These are phyloP conservation scores for Hypoxylon sp. DNA, from an alignment of 2,329 filamentous ascomycete species.

Conservation along the genomic window DNA sequence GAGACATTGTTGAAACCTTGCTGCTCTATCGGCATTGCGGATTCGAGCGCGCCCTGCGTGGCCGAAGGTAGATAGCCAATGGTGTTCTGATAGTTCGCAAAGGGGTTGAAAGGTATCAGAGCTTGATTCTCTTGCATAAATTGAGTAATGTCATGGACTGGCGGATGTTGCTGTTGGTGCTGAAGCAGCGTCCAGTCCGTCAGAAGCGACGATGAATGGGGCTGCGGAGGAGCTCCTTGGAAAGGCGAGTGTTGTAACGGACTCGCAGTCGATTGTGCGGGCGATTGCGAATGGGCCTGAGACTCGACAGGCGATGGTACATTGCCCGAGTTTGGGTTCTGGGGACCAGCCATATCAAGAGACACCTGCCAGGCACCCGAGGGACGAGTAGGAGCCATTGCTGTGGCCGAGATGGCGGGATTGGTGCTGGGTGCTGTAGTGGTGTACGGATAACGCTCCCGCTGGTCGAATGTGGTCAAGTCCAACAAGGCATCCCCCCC, in stretches of 20 bases:
- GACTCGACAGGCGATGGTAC: constrained; percentile 66
- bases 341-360: constrained; percentile 65
- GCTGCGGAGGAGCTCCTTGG: constrained; percentile 62
- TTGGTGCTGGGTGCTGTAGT: constrained; percentile 58
- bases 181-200: constrained; percentile 74
- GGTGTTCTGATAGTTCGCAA: constrained; percentile 66
- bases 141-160: constrained; percentile 62
- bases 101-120: constrained; percentile 68
- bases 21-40: constrained; percentile 73
- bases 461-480: constrained; percentile 69
- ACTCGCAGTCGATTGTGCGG: constrained; percentile 65
- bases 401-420: constrained; percentile 55
- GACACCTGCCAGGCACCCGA: constrained; percentile 64
- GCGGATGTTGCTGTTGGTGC: constrained; percentile 63
- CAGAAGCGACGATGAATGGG: constrained; percentile 62
- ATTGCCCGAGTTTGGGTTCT: constrained; percentile 59
- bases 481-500: constrained; percentile 72
- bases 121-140: constrained; percentile 69
- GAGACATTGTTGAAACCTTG: constrained; percentile 71
- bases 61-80: constrained; percentile 73
- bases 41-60: constrained; percentile 73
- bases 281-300: constrained; percentile 60
- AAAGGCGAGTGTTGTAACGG: constrained; percentile 68
- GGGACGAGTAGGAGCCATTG: constrained; percentile 58
- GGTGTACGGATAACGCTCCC: constrained; percentile 68